phyloP scores from a whole-genome alignment of 768 basidiomycete species.

The Rossbeevera mucosa region DNA sequence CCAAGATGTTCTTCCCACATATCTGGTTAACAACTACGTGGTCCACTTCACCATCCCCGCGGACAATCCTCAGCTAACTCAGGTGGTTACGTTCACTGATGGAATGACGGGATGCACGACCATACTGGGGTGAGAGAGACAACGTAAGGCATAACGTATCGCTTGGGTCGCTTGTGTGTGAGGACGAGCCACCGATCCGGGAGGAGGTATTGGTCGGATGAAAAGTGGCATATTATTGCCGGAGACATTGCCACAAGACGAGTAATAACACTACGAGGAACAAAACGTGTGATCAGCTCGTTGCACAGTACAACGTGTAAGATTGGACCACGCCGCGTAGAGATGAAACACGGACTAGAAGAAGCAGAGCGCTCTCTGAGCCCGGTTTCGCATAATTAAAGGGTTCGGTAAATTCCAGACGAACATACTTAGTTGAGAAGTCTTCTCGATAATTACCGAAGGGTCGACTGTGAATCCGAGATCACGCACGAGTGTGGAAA shows the following conservation, averaged over 20 bases:
- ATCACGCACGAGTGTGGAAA: conserved; percentile 55
- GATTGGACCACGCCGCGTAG: conserved; percentile 11
- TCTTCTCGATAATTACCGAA: conserved; percentile 55
- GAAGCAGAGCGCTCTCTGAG: conserved; percentile 7
- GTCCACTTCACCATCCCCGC: conserved; percentile 14
- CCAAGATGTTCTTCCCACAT: conserved; percentile 18
- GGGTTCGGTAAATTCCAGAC: conserved; percentile 15
- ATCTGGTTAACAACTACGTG: conserved; percentile 20
- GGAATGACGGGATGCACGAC: conserved; percentile 15
- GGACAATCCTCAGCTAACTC: conserved; percentile 15
- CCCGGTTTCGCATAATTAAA: conserved; percentile 21
- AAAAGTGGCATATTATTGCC: conserved; percentile 62
- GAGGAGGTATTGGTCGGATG: conserved; percentile 32
- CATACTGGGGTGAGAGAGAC: conserved; percentile 7
- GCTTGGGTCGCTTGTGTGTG: conserved; percentile 6
- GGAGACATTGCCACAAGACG: conserved; percentile 50
- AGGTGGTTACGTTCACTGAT: conserved; percentile 14
- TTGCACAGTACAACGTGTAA: background rate
- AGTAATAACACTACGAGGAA: conserved; percentile 42
- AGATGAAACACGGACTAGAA: conserved; percentile 16
- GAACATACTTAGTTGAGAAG: conserved; percentile 47
- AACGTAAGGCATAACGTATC: conserved; percentile 16
- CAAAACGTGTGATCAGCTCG: conserved; percentile 16
- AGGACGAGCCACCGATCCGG: conserved; percentile 6
- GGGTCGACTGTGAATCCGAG: conserved; percentile 51